Conservation (phyloP, 2,329 filamentous ascomycete species). For the Exutisphaerella laricina region DNA sequence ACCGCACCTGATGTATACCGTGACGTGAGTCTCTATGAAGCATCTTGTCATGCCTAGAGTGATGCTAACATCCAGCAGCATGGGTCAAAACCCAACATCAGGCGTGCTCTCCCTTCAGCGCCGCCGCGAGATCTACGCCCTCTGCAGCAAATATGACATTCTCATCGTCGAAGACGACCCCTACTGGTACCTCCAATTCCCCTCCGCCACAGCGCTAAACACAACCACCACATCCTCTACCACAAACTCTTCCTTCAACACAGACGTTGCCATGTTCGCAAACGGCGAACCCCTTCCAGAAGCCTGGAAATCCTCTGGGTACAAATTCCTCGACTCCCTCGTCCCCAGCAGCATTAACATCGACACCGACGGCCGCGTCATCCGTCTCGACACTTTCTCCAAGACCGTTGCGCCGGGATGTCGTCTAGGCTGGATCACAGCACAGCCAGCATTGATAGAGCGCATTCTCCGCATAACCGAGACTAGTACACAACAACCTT, state of each 20-base stretch:
- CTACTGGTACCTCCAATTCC: conserved; percentile 88
- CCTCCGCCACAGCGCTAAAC: conserved; percentile 53
- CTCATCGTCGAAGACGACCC: conserved; percentile 92
- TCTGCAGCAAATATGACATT: conserved; percentile 80
- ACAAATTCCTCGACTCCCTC: conserved; percentile 73
- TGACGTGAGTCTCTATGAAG: conserved; percentile 58
- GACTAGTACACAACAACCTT: conserved; percentile 73
- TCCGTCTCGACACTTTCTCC: conserved; percentile 88
- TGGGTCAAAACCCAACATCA: conserved; percentile 85
- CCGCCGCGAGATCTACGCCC: conserved; percentile 69
- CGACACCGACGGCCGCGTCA: conserved; percentile 78
- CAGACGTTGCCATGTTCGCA: conserved; percentile 29
- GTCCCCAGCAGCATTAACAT: conserved; percentile 75
- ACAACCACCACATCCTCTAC: conserved; percentile 27
- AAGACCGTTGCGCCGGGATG: conserved; percentile 90
- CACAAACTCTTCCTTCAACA: conserved; percentile 29
- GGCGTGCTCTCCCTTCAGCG: conserved; percentile 67
- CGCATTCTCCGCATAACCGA: conserved; percentile 70
- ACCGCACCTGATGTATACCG: conserved; percentile 82
- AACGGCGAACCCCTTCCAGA: conserved; percentile 47
- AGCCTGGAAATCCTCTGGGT: conserved; percentile 57
- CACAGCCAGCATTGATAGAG: conserved; percentile 72
- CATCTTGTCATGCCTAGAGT: neutral
- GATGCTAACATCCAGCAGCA: conserved; percentile 41
- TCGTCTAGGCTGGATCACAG: conserved; percentile 84